Evolutionary conservation across 2,329 filamentous ascomycete species (phyloP), one percentile per base, ranked within the genome.

Genomic region (Diatrype stigma): DNA sequence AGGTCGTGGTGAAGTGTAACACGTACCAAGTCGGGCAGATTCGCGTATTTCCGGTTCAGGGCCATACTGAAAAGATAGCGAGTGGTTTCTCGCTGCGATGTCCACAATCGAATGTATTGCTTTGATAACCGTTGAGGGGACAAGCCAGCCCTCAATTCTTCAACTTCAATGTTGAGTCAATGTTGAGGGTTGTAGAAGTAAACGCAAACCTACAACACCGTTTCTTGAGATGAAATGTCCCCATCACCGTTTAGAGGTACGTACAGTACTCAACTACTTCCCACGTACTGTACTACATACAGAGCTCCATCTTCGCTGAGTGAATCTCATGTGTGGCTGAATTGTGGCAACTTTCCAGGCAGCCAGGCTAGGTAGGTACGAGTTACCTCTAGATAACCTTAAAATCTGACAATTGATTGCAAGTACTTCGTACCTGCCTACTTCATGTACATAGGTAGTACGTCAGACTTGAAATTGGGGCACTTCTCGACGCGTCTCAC

Each of bases 41-140:
- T 86, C 47, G 89, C 88, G 67, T 93, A 94, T 76, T 94, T 94
- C 64, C 86, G 82, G 66, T 86, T 89, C 56, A 89, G 77, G 34
- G 88, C 81, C 87, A 91, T 91, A 48, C 46, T 49, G 56, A 61
- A 47, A 23, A 40, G 17, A 11, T 48, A 23, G 28, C 11, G 23
- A 37, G 6, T 22, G 21, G 30, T 50, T 37, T 48, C 44, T 32
- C 49, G 44, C 38, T n/a, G 28, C n/a, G 8, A 26, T 45, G 6
- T 23, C 26, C 28, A 11, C 3, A 38, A 38, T 49, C 26, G 32
- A 42, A 10, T 4, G 7, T 28, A 17, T 30, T 51, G 51, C 51
- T 47, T 45, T 48, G 50, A 42, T 23, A 49, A 34, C 37, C 48
- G 50, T 51, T 17, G 6, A 21, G 19, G 19, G 17, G 17, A 40